Conservation (phyloP, 495 filamentous ascomycete species). For the Paragyromitra xinjiangensis region DNA sequence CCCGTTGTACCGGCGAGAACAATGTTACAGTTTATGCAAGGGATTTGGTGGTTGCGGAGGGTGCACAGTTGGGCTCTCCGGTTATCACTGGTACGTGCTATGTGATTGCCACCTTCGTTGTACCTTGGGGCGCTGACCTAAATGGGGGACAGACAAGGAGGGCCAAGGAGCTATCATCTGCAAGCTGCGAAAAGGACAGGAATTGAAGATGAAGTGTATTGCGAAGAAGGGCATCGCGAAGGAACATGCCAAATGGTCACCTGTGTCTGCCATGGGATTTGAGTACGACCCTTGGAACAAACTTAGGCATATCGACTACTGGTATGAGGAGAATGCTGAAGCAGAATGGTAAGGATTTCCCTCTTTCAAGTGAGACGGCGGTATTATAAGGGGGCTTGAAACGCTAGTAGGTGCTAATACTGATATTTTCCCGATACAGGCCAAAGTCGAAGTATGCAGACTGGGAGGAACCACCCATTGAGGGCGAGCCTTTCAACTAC, state of each 20-base stretch:
- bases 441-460: slow-evolving; percentile 83
- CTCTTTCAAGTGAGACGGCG: background rate
- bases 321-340: slow-evolving; percentile 86
- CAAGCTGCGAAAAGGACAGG: slow-evolving; percentile 87
- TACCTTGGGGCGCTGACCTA: slow-evolving; percentile 12
- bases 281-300: slow-evolving; percentile 99
- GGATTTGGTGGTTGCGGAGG: slow-evolving; percentile 73
- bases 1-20: slow-evolving; percentile 80
- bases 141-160: slow-evolving; percentile 69
- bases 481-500: slow-evolving; percentile 88
- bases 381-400: background rate
- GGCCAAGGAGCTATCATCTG: slow-evolving; percentile 82
- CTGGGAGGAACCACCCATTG: slow-evolving; percentile 82
- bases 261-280: slow-evolving; percentile 89
- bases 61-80: slow-evolving; percentile 76
- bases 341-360: slow-evolving; percentile 81
- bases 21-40: slow-evolving; percentile 91
- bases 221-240: slow-evolving; percentile 99
- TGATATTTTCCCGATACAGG: slow-evolving; percentile 63
- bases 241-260: slow-evolving; percentile 97
- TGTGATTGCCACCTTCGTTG: background rate
- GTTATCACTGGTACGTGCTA: slow-evolving; percentile 68
- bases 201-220: slow-evolving; percentile 85
- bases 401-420: slow-evolving; percentile 6
- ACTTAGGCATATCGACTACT: slow-evolving; percentile 84